A percentile compares a stretch with the other conserved stretches of the same genome.
Conservation (phyloP, 78 protist species). For the Bodo saltans region DNA sequence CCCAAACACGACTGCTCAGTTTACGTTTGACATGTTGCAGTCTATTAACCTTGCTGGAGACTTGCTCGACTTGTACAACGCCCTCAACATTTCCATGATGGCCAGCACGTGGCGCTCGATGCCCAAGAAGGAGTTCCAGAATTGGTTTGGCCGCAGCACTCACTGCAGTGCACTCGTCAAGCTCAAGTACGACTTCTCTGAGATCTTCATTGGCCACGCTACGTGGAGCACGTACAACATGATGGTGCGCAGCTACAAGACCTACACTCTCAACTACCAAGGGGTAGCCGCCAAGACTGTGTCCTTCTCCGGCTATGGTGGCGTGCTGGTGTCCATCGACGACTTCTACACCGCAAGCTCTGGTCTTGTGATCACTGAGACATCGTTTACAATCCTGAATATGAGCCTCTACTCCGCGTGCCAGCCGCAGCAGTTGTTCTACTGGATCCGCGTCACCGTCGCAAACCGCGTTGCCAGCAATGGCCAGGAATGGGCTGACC, state of each 20-base stretch:
- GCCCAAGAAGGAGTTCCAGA: slow-evolving; percentile 21
- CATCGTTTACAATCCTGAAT: slow-evolving; percentile 52
- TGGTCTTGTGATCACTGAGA: slow-evolving; percentile 60
- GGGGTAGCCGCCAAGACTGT: slow-evolving; percentile 6
- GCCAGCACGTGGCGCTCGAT: background rate
- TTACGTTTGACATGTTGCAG: slow-evolving; percentile 19
- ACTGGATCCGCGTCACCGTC: slow-evolving; percentile 41
- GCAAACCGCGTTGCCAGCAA: slow-evolving; percentile 39
- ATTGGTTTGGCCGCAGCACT: slow-evolving; percentile 4
- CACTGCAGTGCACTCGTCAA: slow-evolving; percentile 60
- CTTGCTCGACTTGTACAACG: background rate
- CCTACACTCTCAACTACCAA: slow-evolving; percentile 33
- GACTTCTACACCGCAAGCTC: slow-evolving; percentile 58
- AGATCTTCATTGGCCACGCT: slow-evolving; percentile 59
- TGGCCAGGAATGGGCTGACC: slow-evolving; percentile 34
- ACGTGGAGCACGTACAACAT: slow-evolving; percentile 43
- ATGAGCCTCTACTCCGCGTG: slow-evolving; percentile 38
- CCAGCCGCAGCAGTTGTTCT: slow-evolving; percentile 36
- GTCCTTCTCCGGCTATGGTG: slow-evolving; percentile 25
- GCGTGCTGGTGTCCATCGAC: slow-evolving; percentile 52
- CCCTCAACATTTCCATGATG: background rate
- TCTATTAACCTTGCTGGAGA: slow-evolving; percentile 50
- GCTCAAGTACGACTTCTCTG: slow-evolving; percentile 45
- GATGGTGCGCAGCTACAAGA: slow-evolving; percentile 58
- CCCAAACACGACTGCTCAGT: background rate